Evolutionary conservation across 2,329 filamentous ascomycete genomes (phyloP), one percentile per base, ranked within the genome.

Genomic region (Colletotrichum destructivum): DNA sequence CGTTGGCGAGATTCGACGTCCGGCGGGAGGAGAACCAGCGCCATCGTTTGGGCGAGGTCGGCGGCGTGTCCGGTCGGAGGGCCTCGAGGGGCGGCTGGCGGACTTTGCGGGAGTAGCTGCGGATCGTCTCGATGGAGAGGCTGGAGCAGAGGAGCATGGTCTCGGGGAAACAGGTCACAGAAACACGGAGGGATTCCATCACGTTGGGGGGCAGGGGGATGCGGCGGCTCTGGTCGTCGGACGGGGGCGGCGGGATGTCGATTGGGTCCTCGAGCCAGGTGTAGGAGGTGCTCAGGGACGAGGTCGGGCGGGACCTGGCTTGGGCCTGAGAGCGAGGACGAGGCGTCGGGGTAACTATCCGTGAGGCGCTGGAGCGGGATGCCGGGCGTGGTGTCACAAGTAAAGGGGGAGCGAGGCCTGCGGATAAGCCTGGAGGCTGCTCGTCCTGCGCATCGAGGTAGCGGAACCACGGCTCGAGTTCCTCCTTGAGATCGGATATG

Each of bases 81-180:
- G 68, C 11, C 15, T 73, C 71, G 15, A 55, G 42, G 11, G 66
- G 65, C 15, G 75, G 80, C n/a, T 86, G 87, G 59, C 83, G 84
- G 49, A 89, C 77, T 75, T 89, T 89, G 62, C 83, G 87, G 0
- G 88, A 86, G 74, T 89, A 89, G 38, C 84, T 79, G 18, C 89
- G 87, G 69, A 91, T 89, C 0, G 86, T 89, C 77, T 90, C 88
- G 60, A 90, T 82, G 0, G 88, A 86, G 5, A 90, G 80, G 75
- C 86, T 89, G 0, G 84, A 86, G 6, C 88, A 86, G 13, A 87
- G 80, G 1, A 90, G 84, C 85, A 90, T 89, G 1, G 88, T 89
- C 74, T 89, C 88, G 0, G 88, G 88, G 73, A 91, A 91, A 74
- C 87, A 89, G 6, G 84, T 81, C 13, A 89, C 84, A 0, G 86